Percentiles rank a stretch among this genome's conserved stretches.
These are phyloP conservation scores for Williopsis jadinii DNA, from an alignment of 1,139 yeast genomes.

Conservation along the genomic window DNA sequence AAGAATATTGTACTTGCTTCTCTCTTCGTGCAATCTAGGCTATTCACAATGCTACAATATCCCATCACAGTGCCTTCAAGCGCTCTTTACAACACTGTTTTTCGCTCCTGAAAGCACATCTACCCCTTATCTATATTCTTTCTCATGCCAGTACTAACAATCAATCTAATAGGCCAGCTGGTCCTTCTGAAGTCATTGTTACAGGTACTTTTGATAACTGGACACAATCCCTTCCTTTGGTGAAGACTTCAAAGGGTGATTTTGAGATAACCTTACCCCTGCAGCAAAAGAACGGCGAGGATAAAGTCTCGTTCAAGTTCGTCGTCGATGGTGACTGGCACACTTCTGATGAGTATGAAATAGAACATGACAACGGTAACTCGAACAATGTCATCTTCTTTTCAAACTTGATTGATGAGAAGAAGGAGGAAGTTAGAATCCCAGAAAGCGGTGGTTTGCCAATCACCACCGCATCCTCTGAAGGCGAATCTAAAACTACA, in stretches of 20 bases:
- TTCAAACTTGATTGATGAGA: conserved; percentile 21
- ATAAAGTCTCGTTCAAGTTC: conserved; percentile 53
- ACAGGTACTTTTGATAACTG: conserved; percentile 78
- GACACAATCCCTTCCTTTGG: conserved; percentile 52
- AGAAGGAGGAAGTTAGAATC: conserved; percentile 31
- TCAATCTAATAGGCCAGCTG: conserved; percentile 52
- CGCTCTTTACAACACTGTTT: no score
- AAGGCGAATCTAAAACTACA: conserved; percentile 38
- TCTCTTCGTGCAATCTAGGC: no score
- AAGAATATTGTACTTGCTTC: no score
- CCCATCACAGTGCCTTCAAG: no score
- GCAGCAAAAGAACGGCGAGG: conserved; percentile 27
- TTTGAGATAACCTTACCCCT: conserved; percentile 55
- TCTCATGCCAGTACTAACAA: background rate
- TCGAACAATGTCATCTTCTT: conserved; percentile 51
- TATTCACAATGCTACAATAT: no score
- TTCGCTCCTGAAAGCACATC: no score
- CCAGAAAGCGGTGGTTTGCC: conserved; percentile 48
- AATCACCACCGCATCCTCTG: conserved; percentile 15
- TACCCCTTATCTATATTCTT: no score
- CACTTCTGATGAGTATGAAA: conserved; percentile 38
- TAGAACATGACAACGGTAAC: conserved; percentile 54
- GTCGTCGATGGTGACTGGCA: conserved; percentile 73
- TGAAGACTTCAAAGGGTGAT: conserved; percentile 52
- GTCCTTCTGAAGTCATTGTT: conserved; percentile 64